Base-by-base conservation (phyloP, 1,284 basidiomycete genomes). In the Mycocalia duriaeana region DNA sequence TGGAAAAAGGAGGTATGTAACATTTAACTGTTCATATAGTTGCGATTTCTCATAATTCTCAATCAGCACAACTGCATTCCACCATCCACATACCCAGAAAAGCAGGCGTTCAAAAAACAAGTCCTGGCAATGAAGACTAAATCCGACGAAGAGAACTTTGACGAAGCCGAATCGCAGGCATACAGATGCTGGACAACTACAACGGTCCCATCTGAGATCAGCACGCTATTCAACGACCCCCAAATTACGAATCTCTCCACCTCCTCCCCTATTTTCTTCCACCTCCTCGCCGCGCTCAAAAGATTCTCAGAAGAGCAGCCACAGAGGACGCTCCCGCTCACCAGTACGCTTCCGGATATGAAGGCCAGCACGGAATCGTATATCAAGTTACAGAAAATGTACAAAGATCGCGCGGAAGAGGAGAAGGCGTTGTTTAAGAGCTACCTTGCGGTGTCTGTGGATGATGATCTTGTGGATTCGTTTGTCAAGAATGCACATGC, bases 401-500 rank as follows among this genome's bases (percentile, higher is more conserved):
- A 94, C 69, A 85, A 85, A 55, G 61, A 68, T 3, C 79, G 81
- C 47, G 82, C 90, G 1, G 75, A 81, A 26, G 75, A 81, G 42
- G 93, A 94, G 60, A 82, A 86, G 55, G 69, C 58, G 22, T 50
- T 55, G 0, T 80, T 89, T 64, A 76, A 73, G 59, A 64, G 61
- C 25, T 70, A 72, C 45, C 59, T 79, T 16, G 42, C 57, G 36
- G 64, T 69, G 1, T 62, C 68, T 0, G 60, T 82, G 16, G 71
- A 75, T 16, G 68, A 81, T 34, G 70, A 68, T 1, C 63, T 91
- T 38, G 70, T 96, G 3, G 88, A 91, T 57, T 71, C 77, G 5
- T 99, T 99, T 61, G 88, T 95, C 41, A 94, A 89, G 75, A 95
- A 98, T 57, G 81, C 89, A 0, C 91, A 91, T 61, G 90, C 81